Percentiles rank a stretch among this genome's conserved stretches.
Evolutionary conservation across 225 moss, liverwort and hornwort species (phyloP).

Genomic region (Asterella californica): DNA sequence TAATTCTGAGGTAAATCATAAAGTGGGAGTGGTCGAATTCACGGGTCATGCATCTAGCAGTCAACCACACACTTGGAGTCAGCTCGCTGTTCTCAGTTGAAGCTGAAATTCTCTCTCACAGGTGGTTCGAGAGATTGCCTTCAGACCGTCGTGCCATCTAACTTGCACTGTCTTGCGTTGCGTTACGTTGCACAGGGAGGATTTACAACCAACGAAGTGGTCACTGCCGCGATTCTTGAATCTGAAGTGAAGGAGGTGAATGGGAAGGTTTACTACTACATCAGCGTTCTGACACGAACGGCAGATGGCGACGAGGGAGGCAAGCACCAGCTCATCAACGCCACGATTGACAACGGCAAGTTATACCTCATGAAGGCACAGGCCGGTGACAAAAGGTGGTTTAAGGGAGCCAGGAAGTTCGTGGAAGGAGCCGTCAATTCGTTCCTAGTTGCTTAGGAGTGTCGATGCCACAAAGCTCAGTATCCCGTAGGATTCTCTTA

Average conservation of each 20-base stretch:
- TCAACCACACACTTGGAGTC: too few species aligned
- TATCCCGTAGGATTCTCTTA: not conserved
- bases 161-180: not conserved
- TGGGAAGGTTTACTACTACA: conserved; percentile 72
- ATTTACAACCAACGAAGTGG: conserved; percentile 56
- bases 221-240: conserved; percentile 62
- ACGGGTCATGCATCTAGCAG: too few species aligned
- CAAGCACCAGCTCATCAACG: conserved; percentile 81
- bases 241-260: conserved; percentile 38
- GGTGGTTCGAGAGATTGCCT: too few species aligned
- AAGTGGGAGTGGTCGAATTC: not conserved
- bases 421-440: conserved; percentile 67
- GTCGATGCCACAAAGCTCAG: not conserved
- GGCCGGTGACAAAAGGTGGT: conserved; percentile 99
- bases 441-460: conserved; percentile 49
- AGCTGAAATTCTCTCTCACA: too few species aligned
- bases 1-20: conserved; percentile 51
- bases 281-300: conserved; percentile 85
- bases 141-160: too few species aligned
- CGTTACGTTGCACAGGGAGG: conserved; percentile 50
- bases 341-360: conserved; percentile 69
- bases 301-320: conserved; percentile 95
- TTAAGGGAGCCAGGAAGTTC: conserved; percentile 84
- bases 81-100: too few species aligned
- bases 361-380: conserved; percentile 84